Evolutionary conservation across 2,329 filamentous ascomycete genomes (phyloP), one percentile per base, ranked within the genome.

Genomic region (Cladosporium velox): DNA sequence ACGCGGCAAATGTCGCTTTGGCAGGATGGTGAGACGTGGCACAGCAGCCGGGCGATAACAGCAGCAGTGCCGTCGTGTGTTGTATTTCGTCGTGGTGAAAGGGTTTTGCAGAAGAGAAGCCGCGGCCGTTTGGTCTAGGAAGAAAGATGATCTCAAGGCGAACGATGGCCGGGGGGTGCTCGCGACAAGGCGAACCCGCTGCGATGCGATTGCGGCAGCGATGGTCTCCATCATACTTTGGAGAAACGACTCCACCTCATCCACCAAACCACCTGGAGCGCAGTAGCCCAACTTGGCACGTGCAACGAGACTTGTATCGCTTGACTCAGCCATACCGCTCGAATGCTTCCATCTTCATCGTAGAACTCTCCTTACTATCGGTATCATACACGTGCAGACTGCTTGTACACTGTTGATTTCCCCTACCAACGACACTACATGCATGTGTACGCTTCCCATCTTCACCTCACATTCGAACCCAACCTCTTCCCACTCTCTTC

Each of bases 251-350:
- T 44, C 41, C 41, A 44, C 41, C 18, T 10, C 6, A 44, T 21
- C 51, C 51, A 54, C 51, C 51, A 54, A 54, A 54, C 51, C 51
- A 54, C 30, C 28, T 34, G 28, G 51, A 54, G 51, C 51, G 51
- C 51, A 54, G 51, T 54, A 30, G 51, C 28, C 15, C 51, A 54
- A 32, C 51, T 54, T 54, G 51, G 51, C 51, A 30, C 28, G 26
- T 54, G 51, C 26, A 30, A 32, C 28, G 3, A 26, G 24, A 30
- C 51, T 32, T 32, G 14, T 34, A 12, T 21, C 52, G 28, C 52
- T 21, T 21, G 30, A 55, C 52, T 55, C 52, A 55, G 52, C 52
- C 24, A 30, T 28, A 52, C 49, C 26, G n/a, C 30, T 55, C 6
- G 41, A 35, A 12, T 35, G 34, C 14, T 32, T 1, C 8, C 4